Evolutionary conservation across 495 filamentous ascomycete genomes (phyloP), one percentile per base, ranked within the genome.

Genomic region (Talaromyces stipitatus): DNA sequence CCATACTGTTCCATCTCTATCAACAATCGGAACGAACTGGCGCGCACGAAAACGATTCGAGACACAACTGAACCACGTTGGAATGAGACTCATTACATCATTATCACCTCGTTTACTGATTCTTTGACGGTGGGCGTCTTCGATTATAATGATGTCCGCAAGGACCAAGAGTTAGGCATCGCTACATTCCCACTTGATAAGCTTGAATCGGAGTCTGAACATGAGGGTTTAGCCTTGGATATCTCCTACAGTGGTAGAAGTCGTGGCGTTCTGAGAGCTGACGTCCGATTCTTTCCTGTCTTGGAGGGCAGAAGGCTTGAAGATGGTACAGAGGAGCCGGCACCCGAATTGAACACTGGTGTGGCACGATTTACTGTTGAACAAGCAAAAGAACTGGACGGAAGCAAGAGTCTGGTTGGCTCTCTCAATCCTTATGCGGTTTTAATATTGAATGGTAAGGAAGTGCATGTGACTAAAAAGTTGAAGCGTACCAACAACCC

Each of bases 401-500:
- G 86, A 26, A 84, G 81, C 27, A 96, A 92, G 84, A 94, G 89
- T 65, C 70, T 97, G 59, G 81, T 97, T 58, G 94, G 92, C 20
- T 79, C 85, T 57, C 83, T 98, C 26, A 96, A 88, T 67, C 94
- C 94, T 4, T 99, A 97, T 66, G 91, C 88, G 23, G 78, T 85
- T 27, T 78, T 97, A 24, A 78, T 95, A 4, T 79, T 99, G 57
- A 97, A 99, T 66, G 86, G 88, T 24, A 95, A 91, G 71, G 85
- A 92, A 61, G 81, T 97, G 12, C 87, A 92, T 60, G 78, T 78
- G 45, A 91, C 90, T 27, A 87, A 88, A 69, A 96, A 88, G 64
- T 78, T 96, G 58, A 97, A 97, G 79, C 87, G 92, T 27, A 96
- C 90, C 55, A 99, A 97, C 75, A 91, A 94, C 65, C 94, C 94